Evolutionary conservation across 805 yeast species (phyloP).

Genomic region (Wickerhamiella hasegawae): DNA sequence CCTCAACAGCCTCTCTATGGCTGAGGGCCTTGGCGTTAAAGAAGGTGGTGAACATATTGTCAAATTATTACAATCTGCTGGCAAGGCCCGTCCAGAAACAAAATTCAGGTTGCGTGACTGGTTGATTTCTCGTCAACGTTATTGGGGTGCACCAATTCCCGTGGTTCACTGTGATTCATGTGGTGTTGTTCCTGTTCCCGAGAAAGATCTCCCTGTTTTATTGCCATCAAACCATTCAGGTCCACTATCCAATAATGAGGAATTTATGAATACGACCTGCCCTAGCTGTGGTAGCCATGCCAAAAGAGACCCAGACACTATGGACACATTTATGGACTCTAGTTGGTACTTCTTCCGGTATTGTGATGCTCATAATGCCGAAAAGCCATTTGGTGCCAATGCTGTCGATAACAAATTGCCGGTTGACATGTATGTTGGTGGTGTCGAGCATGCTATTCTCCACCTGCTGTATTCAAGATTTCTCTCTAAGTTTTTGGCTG

Average conservation of each 20-base stretch:
- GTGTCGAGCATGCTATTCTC: conserved; percentile 91
- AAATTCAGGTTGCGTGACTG: conserved; percentile 73
- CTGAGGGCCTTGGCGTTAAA: conserved; percentile 30
- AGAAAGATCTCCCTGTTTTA: conserved; percentile 62
- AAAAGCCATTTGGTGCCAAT: conserved; percentile 35
- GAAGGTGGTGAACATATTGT: conserved; percentile 39
- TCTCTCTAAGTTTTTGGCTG: conserved; percentile 59
- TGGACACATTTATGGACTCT: conserved; percentile 97
- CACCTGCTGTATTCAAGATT: conserved; percentile 81
- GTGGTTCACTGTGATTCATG: conserved; percentile 74
- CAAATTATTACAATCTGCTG: conserved; percentile 23
- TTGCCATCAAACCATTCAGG: conserved; percentile 49
- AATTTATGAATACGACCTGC: conserved; percentile 59
- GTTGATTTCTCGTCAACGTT: conserved; percentile 87
- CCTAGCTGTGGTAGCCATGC: conserved; percentile 63
- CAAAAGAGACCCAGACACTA: conserved; percentile 85
- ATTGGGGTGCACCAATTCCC: conserved; percentile 99
- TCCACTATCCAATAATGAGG: conserved; percentile 51
- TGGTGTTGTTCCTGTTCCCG: conserved; percentile 90
- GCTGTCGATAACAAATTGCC: conserved; percentile 46
- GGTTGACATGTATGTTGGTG: conserved; percentile 84
- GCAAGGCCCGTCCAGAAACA: conserved; percentile 31
- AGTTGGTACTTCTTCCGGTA: conserved; percentile 92
- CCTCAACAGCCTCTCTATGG: conserved; percentile 32
- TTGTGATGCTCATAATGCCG: conserved; percentile 50